A percentile compares a stretch with the other conserved stretches of the same genome.
These are phyloP conservation scores for Trapa incisa DNA, from an alignment of 345 rosid genomes.

Conservation along the genomic window DNA sequence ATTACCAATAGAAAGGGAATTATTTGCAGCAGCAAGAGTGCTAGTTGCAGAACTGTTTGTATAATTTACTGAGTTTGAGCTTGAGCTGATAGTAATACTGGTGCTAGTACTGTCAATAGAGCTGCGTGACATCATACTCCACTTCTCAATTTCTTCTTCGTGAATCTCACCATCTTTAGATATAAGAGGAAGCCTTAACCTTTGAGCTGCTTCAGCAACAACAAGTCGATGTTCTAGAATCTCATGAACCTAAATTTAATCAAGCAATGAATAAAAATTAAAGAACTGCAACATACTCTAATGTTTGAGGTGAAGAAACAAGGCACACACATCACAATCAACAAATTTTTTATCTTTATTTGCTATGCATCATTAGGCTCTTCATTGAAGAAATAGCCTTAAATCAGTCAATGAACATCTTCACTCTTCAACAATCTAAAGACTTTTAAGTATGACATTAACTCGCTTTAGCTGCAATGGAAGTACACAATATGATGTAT, in stretches of 20 bases:
- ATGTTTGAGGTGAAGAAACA: no score
- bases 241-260: constrained; percentile 59
- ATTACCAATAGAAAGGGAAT: constrained; percentile 19
- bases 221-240: constrained; percentile 76
- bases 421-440: no score
- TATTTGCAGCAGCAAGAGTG: constrained; percentile 25
- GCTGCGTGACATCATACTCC: constrained; percentile 70
- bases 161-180: constrained; percentile 86
- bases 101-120: constrained; percentile 80
- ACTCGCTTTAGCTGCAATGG: no score
- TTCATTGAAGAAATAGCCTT: neutral
- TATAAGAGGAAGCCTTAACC: constrained; percentile 82
- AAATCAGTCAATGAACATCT: neutral
- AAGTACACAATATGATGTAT: no score
- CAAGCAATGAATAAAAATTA: neutral
- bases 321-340: neutral
- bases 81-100: constrained; percentile 58
- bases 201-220: constrained; percentile 96
- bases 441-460: neutral
- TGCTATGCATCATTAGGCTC: neutral
- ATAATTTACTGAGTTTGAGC: constrained; percentile 54
- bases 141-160: constrained; percentile 89
- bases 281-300: neutral
- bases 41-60: constrained; percentile 42
- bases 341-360: neutral